Evolutionary conservation across 2,329 filamentous ascomycete genomes (phyloP).

Genomic region (Stachybotrys chlorohalonatus): DNA sequence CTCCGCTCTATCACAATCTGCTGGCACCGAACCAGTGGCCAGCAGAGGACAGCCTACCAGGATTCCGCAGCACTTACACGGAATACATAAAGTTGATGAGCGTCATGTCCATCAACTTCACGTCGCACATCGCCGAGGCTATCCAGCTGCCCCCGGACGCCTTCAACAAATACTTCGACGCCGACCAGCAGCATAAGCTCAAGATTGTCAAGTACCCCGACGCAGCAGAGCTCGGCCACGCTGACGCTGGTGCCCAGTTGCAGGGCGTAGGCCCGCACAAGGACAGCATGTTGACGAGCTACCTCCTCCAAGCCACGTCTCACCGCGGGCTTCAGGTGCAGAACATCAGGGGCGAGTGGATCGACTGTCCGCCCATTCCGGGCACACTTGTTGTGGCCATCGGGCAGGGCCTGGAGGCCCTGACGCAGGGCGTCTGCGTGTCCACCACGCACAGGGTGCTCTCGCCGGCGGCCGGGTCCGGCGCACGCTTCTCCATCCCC

Average conservation of each 20-base stretch:
- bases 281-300: constrained; percentile 75
- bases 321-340: constrained; percentile 76
- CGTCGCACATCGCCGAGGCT: constrained; percentile 74
- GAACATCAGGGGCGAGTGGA: constrained; percentile 69
- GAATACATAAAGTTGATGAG: constrained; percentile 74
- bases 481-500: constrained; percentile 69
- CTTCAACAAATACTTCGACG: constrained; percentile 72
- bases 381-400: constrained; percentile 82
- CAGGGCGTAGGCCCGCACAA: constrained; percentile 73
- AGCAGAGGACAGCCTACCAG: constrained; percentile 48
- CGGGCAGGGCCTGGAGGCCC: constrained; percentile 76
- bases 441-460: constrained; percentile 77
- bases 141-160: constrained; percentile 60
- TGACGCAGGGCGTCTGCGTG: constrained; percentile 75
- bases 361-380: constrained; percentile 67
- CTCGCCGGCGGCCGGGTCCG: constrained; percentile 59
- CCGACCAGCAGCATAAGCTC: constrained; percentile 71
- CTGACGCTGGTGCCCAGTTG: constrained; percentile 31
- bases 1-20: constrained; percentile 66
- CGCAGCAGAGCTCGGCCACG: constrained; percentile 44
- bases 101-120: constrained; percentile 63
- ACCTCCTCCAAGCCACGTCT: constrained; percentile 69
- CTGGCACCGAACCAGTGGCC: constrained; percentile 79
- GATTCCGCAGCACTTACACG: constrained; percentile 59
- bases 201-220: constrained; percentile 88